Percentiles rank a stretch among this genome's conserved stretches.
phyloP scores from a whole-genome alignment of 495 filamentous ascomycete genomes.

The Apiosordaria backusii region DNA sequence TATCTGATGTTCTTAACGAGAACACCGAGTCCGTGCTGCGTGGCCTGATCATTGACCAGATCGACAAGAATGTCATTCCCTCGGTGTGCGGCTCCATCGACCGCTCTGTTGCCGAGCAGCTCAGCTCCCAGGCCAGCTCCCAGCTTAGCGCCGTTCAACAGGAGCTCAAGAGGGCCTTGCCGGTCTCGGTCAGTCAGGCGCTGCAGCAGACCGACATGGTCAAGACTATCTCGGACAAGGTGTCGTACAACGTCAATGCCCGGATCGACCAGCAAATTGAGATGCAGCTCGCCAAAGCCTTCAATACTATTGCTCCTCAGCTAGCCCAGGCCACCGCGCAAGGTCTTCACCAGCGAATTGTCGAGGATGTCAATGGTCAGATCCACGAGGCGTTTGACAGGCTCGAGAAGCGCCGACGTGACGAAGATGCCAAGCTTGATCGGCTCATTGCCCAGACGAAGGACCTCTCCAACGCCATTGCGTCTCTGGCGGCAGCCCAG shows the following conservation, averaged over 20 bases:
- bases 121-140: slow-evolving; percentile 43
- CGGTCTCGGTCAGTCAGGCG: slow-evolving; percentile 45
- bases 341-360: slow-evolving; percentile 54
- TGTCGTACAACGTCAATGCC: slow-evolving; percentile 59
- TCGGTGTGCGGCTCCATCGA: slow-evolving; percentile 43
- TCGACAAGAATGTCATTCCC: slow-evolving; percentile 62
- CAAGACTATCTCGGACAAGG: slow-evolving; percentile 65
- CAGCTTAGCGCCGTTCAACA: slow-evolving; percentile 54
- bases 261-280: slow-evolving; percentile 73
- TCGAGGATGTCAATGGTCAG: slow-evolving; percentile 33
- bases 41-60: slow-evolving; percentile 63
- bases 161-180: slow-evolving; percentile 53
- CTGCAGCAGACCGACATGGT: slow-evolving; percentile 67
- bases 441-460: slow-evolving; percentile 71
- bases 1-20: slow-evolving; percentile 81
- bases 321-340: slow-evolving; percentile 55
- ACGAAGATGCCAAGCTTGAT: slow-evolving; percentile 76
- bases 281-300: slow-evolving; percentile 55
- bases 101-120: slow-evolving; percentile 45
- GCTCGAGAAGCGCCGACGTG: slow-evolving; percentile 64
- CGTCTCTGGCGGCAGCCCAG: slow-evolving; percentile 62
- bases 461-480: slow-evolving; percentile 66
- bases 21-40: slow-evolving; percentile 81
- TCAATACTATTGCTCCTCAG: slow-evolving; percentile 63
- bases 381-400: slow-evolving; percentile 40